These are phyloP conservation scores for Hyaloperonospora brassicae DNA, from an alignment of 352 stramenopile genomes.

Conservation along the genomic window DNA sequence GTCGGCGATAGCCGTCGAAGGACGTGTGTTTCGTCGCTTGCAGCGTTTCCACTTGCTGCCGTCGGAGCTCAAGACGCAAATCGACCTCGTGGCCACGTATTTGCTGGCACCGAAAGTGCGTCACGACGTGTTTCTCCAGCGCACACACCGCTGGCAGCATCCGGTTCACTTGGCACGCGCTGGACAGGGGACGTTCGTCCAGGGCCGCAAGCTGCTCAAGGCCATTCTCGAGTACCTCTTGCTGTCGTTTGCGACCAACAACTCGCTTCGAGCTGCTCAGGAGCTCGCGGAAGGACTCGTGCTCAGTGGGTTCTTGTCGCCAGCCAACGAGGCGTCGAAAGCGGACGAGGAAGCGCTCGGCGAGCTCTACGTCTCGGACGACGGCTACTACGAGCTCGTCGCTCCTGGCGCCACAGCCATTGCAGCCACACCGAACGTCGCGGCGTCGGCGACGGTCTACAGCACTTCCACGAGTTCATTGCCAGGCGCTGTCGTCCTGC, in stretches of 20 bases:
- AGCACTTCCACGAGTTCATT: slow-evolving; percentile 9
- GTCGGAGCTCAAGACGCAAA: slow-evolving; percentile 26
- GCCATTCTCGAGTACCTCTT: slow-evolving; percentile 23
- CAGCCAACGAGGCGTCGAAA: slow-evolving; percentile 15
- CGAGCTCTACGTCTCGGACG: slow-evolving; percentile 26
- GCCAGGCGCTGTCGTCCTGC: slow-evolving; percentile 12
- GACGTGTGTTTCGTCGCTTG: slow-evolving; percentile 33
- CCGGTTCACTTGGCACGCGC: slow-evolving; percentile 18
- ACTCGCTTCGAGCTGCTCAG: slow-evolving; percentile 20
- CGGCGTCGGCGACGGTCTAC: slow-evolving; percentile 11
- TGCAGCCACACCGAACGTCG: slow-evolving; percentile 5
- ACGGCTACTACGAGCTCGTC: slow-evolving; percentile 45
- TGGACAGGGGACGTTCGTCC: slow-evolving; percentile 25
- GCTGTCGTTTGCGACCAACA: slow-evolving; percentile 25
- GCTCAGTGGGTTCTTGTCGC: slow-evolving; percentile 30
- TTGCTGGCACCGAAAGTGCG: slow-evolving; percentile 28
- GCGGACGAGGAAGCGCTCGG: slow-evolving; percentile 16
- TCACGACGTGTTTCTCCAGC: slow-evolving; percentile 19
- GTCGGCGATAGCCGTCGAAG: slow-evolving; percentile 11
- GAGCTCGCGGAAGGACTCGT: slow-evolving; percentile 30
- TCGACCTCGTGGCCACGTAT: slow-evolving; percentile 29
- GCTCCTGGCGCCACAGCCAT: slow-evolving; percentile 22
- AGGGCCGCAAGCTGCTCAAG: slow-evolving; percentile 33
- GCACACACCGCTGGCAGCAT: slow-evolving; percentile 28
- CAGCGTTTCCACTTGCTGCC: slow-evolving; percentile 28